Conservation (phyloP, 805 yeast genomes). For the Ogataea chonburiensis region DNA sequence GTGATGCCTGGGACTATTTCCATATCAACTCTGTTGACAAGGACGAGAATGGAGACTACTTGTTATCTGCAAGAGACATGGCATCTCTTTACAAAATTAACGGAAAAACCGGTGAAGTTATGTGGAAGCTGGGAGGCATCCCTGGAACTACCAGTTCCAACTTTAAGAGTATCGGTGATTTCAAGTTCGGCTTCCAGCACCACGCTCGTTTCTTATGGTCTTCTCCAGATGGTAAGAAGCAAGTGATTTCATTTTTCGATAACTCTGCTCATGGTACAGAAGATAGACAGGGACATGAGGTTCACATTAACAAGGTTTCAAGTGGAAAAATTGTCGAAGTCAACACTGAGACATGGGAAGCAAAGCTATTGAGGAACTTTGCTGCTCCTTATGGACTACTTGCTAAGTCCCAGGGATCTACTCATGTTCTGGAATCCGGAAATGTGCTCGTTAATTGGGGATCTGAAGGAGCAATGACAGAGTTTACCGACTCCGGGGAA, state of each 20-base stretch:
- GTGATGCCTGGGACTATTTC: constrained; percentile 41
- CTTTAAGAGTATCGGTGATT: constrained; percentile 20
- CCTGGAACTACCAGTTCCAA: constrained; percentile 15
- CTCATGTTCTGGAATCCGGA: constrained; percentile 35
- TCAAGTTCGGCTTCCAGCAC: constrained; percentile 38
- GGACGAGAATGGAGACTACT: constrained; percentile 35
- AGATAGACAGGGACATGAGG: constrained; percentile 29
- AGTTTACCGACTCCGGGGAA: constrained; percentile 31
- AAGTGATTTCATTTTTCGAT: constrained; percentile 37
- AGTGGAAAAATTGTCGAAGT: constrained; percentile 38
- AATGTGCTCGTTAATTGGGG: constrained; percentile 40
- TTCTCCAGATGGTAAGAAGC: constrained; percentile 28
- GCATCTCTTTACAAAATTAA: constrained; percentile 36
- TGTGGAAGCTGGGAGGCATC: constrained; percentile 37
- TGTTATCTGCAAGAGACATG: constrained; percentile 37
- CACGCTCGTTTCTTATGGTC: constrained; percentile 34
- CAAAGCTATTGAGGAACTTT: constrained; percentile 23
- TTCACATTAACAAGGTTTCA: constrained; percentile 27
- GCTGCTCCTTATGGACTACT: constrained; percentile 18
- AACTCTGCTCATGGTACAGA: constrained; percentile 40
- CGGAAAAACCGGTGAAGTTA: constrained; percentile 37
- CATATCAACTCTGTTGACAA: constrained; percentile 41
- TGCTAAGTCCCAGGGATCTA: constrained; percentile 36
- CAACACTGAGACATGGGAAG: constrained; percentile 30
- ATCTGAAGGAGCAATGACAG: constrained; percentile 40